phyloP scores from a whole-genome alignment of 2,329 filamentous ascomycete genomes.

The Talaromyces sp. region DNA sequence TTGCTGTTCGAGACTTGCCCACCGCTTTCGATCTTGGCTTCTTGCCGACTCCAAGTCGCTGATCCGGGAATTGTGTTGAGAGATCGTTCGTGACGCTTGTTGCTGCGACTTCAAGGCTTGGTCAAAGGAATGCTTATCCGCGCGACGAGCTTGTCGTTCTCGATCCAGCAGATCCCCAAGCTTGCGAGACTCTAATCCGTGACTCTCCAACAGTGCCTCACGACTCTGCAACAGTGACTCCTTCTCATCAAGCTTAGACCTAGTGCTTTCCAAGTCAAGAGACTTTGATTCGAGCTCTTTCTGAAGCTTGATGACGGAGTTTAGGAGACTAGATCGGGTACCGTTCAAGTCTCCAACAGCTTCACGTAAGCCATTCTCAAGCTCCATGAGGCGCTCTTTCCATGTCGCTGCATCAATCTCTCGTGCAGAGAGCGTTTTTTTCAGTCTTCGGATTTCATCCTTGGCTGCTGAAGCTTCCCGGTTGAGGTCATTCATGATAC shows the following conservation, averaged over 20 bases:
- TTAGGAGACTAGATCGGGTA: conserved; percentile 78
- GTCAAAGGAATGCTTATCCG: conserved; percentile 84
- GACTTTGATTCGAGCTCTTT: conserved; percentile 81
- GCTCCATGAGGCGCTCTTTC: conserved; percentile 84
- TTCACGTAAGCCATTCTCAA: conserved; percentile 84
- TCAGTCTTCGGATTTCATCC: conserved; percentile 77
- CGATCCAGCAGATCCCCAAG: conserved; percentile 86
- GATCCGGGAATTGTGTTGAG: conserved; percentile 79
- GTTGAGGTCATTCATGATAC: conserved; percentile 89
- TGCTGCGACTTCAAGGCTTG: conserved; percentile 83
- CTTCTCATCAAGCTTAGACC: conserved; percentile 78
- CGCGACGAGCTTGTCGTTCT: conserved; percentile 77
- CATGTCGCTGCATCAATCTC: conserved; percentile 87
- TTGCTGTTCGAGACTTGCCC: conserved; percentile 70
- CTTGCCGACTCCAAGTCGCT: conserved; percentile 80
- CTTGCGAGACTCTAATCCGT: conserved; percentile 80
- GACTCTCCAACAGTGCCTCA: conserved; percentile 81
- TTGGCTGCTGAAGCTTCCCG: conserved; percentile 75
- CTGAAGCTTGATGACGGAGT: conserved; percentile 82
- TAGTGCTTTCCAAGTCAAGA: conserved; percentile 75
- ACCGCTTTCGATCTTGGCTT: conserved; percentile 71
- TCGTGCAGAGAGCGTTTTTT: conserved; percentile 75
- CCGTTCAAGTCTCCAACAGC: conserved; percentile 84
- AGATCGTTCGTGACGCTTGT: conserved; percentile 79
- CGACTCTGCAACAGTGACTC: conserved; percentile 86